Base-by-base conservation (phyloP, 148 eudicot genomes). In the Limonium bicolor region DNA sequence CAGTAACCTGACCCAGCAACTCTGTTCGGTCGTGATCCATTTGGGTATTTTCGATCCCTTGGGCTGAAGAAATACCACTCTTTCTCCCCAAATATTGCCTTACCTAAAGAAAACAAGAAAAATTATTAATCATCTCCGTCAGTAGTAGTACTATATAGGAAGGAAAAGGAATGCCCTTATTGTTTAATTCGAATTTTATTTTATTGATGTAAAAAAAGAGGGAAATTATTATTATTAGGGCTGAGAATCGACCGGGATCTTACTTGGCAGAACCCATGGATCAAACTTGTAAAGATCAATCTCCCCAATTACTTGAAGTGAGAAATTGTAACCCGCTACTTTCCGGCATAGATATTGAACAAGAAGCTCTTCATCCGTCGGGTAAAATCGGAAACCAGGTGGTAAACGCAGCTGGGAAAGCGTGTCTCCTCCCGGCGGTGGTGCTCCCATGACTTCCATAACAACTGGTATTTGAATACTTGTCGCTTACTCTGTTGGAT, bases 31-130 rank as follows among this genome's bases (percentile, higher is more conserved):
- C 96, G 48, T 3, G 86, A 70, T 37, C 96, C 96, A 37, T 86
- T 86, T 0, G 92, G 92, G 38, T 85, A 80, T 51, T 85, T 85
- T 4, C 92, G 28, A 6, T 85, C 95, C 35, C 90, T 58, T 1
- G 95, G 85, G 22, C 82, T 76, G 39, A 80, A 84, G 38, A 84
- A 85, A 27, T 85, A 85, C 90, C 92, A 80, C 42, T 85, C 95
- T 25, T 77, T 77, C 38, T 80, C 95, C 4, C 92, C 85, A 41
- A 77, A 80, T 45, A 67, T 51, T 0, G 94, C 94, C 61, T 65
- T 76, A 48, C 73, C 94, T 82, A 36, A 8, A 29, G 7, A 4
- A 10, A 51, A 4, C 5, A 20, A 22, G 7, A 11, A 4, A 48
- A 10, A 21, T 7, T 20, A n/a, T 1, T 6, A 38, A 38, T 9